phyloP scores from a whole-genome alignment of 2,329 filamentous ascomycete species.

The Herpotrichia juniperi region DNA sequence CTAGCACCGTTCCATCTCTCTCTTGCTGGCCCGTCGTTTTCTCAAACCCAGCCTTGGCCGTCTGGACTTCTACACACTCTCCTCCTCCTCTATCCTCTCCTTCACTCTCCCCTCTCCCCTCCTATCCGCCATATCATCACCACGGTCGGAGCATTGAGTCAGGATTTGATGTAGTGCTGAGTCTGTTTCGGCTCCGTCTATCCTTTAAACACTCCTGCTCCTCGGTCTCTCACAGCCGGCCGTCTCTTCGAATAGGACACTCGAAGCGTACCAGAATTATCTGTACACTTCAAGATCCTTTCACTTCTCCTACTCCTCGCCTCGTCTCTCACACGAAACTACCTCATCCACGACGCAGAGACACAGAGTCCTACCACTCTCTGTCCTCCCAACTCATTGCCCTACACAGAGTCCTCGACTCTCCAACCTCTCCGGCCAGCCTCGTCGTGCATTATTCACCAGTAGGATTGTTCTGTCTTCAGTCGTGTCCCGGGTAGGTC shows the following conservation, averaged over 20 bases:
- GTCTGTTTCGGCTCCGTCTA: constrained; percentile 34
- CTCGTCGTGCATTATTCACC: constrained; percentile 29
- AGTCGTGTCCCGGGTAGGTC: constrained; percentile 36
- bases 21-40: constrained; percentile 43
- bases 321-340: constrained; percentile 15
- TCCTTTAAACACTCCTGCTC: constrained; percentile 45
- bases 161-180: constrained; percentile 48
- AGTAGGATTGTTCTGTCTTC: constrained; percentile 19
- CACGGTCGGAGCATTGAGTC: constrained; percentile 47
- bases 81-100: constrained; percentile 32
- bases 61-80: constrained; percentile 29
- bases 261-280: constrained; percentile 36
- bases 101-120: constrained; percentile 24
- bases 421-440: constrained; percentile 24
- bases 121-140: constrained; percentile 33
- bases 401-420: constrained; percentile 45
- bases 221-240: constrained; percentile 41
- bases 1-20: constrained; percentile 32
- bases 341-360: constrained; percentile 36
- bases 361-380: constrained; percentile 30
- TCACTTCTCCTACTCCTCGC: constrained; percentile 24
- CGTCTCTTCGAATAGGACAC: constrained; percentile 41
- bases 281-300: constrained; percentile 34
- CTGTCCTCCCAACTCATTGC: constrained; percentile 44
- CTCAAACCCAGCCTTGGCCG: constrained; percentile 42